A percentile compares a stretch with the other conserved stretches of the same genome.
phyloP scores from a whole-genome alignment of 306 rosid genomes.

The Cucurbita moschata region DNA sequence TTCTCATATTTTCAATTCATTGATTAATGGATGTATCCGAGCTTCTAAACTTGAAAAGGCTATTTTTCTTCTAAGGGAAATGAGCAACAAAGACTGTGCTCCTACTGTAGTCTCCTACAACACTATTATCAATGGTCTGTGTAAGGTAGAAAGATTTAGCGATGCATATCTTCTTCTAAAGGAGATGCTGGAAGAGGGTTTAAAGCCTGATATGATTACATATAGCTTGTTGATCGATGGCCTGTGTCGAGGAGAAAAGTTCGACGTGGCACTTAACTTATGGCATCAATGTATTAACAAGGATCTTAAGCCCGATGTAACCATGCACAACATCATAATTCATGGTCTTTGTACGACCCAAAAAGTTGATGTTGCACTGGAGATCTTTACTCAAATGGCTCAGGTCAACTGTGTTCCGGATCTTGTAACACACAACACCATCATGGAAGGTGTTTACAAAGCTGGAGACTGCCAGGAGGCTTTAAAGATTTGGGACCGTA shows the following conservation, averaged over 20 bases:
- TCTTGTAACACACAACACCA: conserved; percentile 74
- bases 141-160: conserved; percentile 44
- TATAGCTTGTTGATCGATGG: conserved; percentile 62
- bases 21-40: conserved; percentile 50
- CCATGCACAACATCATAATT: conserved; percentile 59
- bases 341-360: conserved; percentile 74
- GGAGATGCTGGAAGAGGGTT: conserved; percentile 67
- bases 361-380: conserved; percentile 48
- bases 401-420: conserved; percentile 34
- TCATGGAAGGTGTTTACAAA: conserved; percentile 79
- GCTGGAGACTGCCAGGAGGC: conserved; percentile 50
- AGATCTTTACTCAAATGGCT: conserved; percentile 48
- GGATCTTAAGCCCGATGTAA: conserved; percentile 52
- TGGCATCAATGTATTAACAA: conserved; percentile 48
- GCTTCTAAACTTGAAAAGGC: conserved; percentile 54
- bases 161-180: conserved; percentile 45
- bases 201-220: conserved; percentile 66
- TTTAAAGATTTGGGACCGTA: conserved; percentile 44
- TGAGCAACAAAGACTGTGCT: conserved; percentile 41
- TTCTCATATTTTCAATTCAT: conserved; percentile 52
- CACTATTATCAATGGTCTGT: conserved; percentile 67
- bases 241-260: conserved; percentile 49
- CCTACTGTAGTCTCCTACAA: conserved; percentile 67
- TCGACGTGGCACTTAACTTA: conserved; percentile 38
- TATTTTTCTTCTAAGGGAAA: conserved; percentile 32